Base-by-base conservation (phyloP, 805 yeast species). In the Candida alai region DNA sequence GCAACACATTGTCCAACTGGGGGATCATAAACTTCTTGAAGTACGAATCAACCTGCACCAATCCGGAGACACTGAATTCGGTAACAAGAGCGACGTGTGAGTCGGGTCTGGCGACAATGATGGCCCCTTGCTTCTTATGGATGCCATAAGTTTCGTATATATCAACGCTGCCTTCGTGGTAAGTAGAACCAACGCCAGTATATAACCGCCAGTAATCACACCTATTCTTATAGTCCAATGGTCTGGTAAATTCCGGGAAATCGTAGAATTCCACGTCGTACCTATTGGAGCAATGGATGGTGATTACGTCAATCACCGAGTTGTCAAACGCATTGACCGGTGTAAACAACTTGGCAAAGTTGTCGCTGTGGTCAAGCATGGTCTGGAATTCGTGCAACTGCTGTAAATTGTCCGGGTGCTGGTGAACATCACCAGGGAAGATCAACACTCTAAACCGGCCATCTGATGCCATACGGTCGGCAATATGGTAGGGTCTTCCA, bases 81-180 rank as follows among this genome's bases (percentile, higher is more conserved):
- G 47, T 37, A 15, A 54, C 56, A n/a, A 33, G 9, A 8, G 59
- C 48, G 18, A 57, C 55, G 34, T 57, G 52, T 3, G 63, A 62
- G 39, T 58, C 63, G 9, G 63, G 63, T 24, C 62, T 39, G 8
- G 54, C 38, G 10, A 56, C 56, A 24, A 56, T 35, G 21, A 52
- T 35, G 24, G 48, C 43, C 5, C 61, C 61, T 12, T 35, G 35
- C 11, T 39, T 26, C 17, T 45, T 39, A 30, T 54, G 51, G 32
- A 56, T 48, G 5, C 62, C 62, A 35, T 44, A 56, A 30, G 41
- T 37, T 6, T 32, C 45, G 35, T 54, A 56, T 3, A 52, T 52
- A 37, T 54, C 51, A 29, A 45, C 38, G 8, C 36, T 39, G 11
- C 60, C 60, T 32, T 51, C 45, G 33, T 56, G 62, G 27, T 50